Base-by-base conservation (phyloP, 1,284 basidiomycete genomes). In the Somion occarium region DNA sequence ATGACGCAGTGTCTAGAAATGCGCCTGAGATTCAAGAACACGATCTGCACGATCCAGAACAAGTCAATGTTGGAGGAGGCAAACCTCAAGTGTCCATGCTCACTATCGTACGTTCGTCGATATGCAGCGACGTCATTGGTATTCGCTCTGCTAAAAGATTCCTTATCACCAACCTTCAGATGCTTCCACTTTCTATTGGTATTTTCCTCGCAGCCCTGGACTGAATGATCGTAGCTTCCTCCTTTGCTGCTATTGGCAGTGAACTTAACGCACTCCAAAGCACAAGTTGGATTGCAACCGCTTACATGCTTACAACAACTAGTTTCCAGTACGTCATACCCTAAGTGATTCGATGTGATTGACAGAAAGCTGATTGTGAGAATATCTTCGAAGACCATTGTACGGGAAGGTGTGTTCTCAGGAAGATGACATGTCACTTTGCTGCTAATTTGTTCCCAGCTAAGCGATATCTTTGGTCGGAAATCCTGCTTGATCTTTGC, bases 391-490 rank as follows among this genome's bases (percentile, higher is more conserved):
- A 15, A 83, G 81, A 57, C 81, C 82, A 11, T 61, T 85, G 2
- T 83, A 80, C 53, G 82, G 82, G 11, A 83, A 83, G 62, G 63
- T 62, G 13, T n/a, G 53, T 7, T 9, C 34, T 20, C 5, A 24
- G 45, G 43, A 15, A 15, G 18, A 9, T 26, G 27, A 23, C 13
- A 25, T 26, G 20, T 22, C 23, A 13, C 44, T 46, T 44, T 7
- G 12, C 34, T 19, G 3, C 22, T 20, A 20, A 9, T 22, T 23
- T 13, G 5, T 13, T 11, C 37, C 12, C 22, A 64, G 61, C 64
- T 83, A 18, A 83, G 80, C 59, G 82, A 85, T 56, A 83, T 84
- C 1, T 84, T 83, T 54, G 83, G 82, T 2, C 72, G 82, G 3
- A 83, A 83, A 57, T 61, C 65, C 1, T 83, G 81, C 53, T 65